These are phyloP conservation scores for Fusarium domesticum DNA, from an alignment of 2,329 filamentous ascomycete species.

Conservation along the genomic window DNA sequence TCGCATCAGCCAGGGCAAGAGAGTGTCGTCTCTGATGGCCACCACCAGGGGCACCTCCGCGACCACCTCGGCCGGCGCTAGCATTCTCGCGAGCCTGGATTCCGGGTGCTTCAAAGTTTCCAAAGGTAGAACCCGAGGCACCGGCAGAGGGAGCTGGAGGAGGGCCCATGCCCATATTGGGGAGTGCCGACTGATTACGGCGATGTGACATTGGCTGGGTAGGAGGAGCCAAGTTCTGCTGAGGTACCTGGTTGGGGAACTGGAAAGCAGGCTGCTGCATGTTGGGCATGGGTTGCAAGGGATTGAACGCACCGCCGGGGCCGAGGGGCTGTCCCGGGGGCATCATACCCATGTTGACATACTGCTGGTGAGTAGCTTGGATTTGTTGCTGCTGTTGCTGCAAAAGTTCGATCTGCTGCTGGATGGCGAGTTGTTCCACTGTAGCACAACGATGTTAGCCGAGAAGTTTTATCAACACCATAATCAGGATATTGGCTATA, in stretches of 20 bases:
- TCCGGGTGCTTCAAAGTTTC: slow-evolving; percentile 67
- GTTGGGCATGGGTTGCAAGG: slow-evolving; percentile 76
- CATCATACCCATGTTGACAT: slow-evolving; percentile 96
- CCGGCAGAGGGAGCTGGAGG: slow-evolving; percentile 91
- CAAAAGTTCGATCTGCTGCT: slow-evolving; percentile 95
- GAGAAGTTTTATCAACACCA: slow-evolving; percentile 1
- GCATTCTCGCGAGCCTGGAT: slow-evolving; percentile 36
- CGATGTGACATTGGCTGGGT: slow-evolving; percentile 83
- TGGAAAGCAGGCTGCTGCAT: slow-evolving; percentile 83
- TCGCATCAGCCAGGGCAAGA: slow-evolving; percentile 88
- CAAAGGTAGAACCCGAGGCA: slow-evolving; percentile 73
- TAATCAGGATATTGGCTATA: not conserved
- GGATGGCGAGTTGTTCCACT: slow-evolving; percentile 98
- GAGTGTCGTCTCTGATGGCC: slow-evolving; percentile 95
- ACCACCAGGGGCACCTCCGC: slow-evolving; percentile 62
- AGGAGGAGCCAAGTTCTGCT: slow-evolving; percentile 73
- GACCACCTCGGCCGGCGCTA: slow-evolving; percentile 63
- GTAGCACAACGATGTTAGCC: slow-evolving; percentile 24
- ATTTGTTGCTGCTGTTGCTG: slow-evolving; percentile 99
- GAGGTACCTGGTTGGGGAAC: slow-evolving; percentile 75
- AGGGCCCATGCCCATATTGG: slow-evolving; percentile 84
- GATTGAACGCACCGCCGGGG: slow-evolving; percentile 68
- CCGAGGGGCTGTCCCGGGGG: slow-evolving; percentile 75
- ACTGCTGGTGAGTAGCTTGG: slow-evolving; percentile 93
- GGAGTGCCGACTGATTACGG: slow-evolving; percentile 95